Evolutionary conservation across 1,284 basidiomycete species (phyloP).

Genomic region (Pyrrhoderma lamaoense): DNA sequence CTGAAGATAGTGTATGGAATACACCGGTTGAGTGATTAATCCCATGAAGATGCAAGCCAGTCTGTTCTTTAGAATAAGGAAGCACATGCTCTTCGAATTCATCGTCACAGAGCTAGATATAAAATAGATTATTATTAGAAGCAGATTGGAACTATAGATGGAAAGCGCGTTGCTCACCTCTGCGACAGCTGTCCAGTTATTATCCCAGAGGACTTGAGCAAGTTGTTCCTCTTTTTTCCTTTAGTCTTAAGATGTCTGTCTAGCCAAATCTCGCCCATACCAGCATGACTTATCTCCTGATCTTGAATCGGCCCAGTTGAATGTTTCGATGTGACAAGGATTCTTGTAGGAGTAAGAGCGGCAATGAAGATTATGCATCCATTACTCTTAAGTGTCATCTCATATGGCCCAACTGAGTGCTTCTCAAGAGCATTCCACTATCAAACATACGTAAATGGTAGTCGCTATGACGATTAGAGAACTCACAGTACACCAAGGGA

Average conservation of each 20-base stretch:
- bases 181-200: constrained; percentile 85
- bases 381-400: constrained; percentile 91
- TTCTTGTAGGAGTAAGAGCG: constrained; percentile 66
- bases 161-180: constrained; percentile 52
- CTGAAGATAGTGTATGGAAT: constrained; percentile 71
- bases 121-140: background rate
- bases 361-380: constrained; percentile 98
- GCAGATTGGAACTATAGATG: background rate
- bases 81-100: constrained; percentile 97
- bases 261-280: constrained; percentile 82
- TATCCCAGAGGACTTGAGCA: constrained; percentile 71
- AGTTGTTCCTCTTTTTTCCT: constrained; percentile 71
- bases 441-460: background rate
- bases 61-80: constrained; percentile 70
- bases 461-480: too few relatives aligned
- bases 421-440: constrained; percentile 76
- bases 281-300: constrained; percentile 54
- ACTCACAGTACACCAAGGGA: constrained; percentile 87
- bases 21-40: constrained; percentile 69
- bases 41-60: constrained; percentile 92
- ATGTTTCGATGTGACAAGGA: constrained; percentile 92
- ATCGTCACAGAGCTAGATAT: constrained; percentile 85
- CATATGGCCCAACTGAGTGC: constrained; percentile 77
- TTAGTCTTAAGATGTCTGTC: constrained; percentile 58
- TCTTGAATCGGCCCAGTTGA: constrained; percentile 55